phyloP scores from a whole-genome alignment of 495 filamentous ascomycete species.

The Aspergillus leporis region DNA sequence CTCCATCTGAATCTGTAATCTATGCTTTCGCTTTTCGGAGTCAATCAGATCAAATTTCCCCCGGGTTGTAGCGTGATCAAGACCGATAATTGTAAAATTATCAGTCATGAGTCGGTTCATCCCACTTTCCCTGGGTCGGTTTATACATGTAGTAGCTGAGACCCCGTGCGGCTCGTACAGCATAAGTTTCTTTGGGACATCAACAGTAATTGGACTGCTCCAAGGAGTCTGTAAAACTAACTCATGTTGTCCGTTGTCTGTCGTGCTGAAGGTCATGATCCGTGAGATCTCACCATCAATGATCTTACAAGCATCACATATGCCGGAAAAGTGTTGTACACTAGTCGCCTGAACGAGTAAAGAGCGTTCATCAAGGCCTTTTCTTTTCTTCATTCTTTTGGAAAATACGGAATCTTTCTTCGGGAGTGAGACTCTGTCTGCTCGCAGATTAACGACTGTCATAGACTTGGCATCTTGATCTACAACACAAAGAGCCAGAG shows the following conservation, averaged over 20 bases:
- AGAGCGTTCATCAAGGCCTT: conserved; percentile 26
- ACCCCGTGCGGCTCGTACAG: conserved; percentile 46
- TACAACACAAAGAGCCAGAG: conserved; percentile 68
- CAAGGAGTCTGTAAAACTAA: conserved; percentile 76
- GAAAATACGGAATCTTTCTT: conserved; percentile 32
- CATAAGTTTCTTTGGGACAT: conserved; percentile 49
- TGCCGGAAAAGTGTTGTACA: conserved; percentile 48
- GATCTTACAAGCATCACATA: conserved; percentile 75
- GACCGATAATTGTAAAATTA: conserved; percentile 39
- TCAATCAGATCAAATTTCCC: conserved; percentile 68
- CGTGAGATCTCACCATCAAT: conserved; percentile 66
- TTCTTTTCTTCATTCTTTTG: conserved; percentile 30
- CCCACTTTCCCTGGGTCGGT: conserved; percentile 49
- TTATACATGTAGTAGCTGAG: conserved; percentile 31
- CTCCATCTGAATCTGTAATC: conserved; percentile 64
- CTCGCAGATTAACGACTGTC: conserved; percentile 63
- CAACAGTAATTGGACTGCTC: conserved; percentile 60
- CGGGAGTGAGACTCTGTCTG: conserved; percentile 34
- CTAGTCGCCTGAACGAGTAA: conserved; percentile 43
- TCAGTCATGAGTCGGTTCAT: conserved; percentile 54
- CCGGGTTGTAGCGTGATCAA: conserved; percentile 46
- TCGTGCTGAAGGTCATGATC: conserved; percentile 69
- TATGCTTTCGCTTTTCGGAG: conserved; percentile 59
- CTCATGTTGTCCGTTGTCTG: conserved; percentile 59
- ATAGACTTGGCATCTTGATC: conserved; percentile 66